A percentile compares a stretch with the other conserved stretches of the same genome.
Evolutionary conservation across 768 basidiomycete genomes (phyloP).

Genomic region (Podaxis sp.): DNA sequence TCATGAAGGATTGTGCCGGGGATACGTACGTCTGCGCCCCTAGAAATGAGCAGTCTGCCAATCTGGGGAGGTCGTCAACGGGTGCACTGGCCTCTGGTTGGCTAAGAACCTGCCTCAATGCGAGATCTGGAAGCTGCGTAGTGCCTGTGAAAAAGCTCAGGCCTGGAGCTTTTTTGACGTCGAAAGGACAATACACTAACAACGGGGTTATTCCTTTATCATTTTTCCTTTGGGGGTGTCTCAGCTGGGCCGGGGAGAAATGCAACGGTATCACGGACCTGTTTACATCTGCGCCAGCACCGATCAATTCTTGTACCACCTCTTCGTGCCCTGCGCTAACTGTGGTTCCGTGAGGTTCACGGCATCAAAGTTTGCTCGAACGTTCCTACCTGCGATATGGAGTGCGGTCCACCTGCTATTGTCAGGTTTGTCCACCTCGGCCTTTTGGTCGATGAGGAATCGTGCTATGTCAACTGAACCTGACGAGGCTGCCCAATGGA

Average conservation of each 20-base stretch:
- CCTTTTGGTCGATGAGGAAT: slow-evolving; percentile 69
- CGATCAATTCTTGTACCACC: slow-evolving; percentile 72
- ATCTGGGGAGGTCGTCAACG: slow-evolving; percentile 57
- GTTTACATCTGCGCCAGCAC: slow-evolving; percentile 82
- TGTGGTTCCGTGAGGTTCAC: slow-evolving; percentile 29
- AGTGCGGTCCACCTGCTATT: slow-evolving; percentile 74
- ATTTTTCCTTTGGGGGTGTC: slow-evolving; percentile 50
- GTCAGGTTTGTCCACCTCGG: slow-evolving; percentile 68
- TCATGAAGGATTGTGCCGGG: slow-evolving; percentile 28
- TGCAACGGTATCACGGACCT: slow-evolving; percentile 28
- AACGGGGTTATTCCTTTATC: slow-evolving; percentile 82
- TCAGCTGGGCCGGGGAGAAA: slow-evolving; percentile 21
- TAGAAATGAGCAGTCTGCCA: slow-evolving; percentile 78
- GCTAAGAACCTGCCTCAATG: slow-evolving; percentile 60
- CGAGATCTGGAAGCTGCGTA: slow-evolving; percentile 93
- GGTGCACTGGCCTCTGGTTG: slow-evolving; percentile 23
- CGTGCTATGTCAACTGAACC: slow-evolving; percentile 66
- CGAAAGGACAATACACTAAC: slow-evolving; percentile 44
- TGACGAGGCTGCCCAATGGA: slow-evolving; percentile 85
- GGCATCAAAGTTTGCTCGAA: neutral
- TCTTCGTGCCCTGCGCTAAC: slow-evolving; percentile 82
- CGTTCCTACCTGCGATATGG: slow-evolving; percentile 67
- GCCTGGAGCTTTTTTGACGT: slow-evolving; percentile 20
- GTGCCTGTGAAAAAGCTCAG: slow-evolving; percentile 52
- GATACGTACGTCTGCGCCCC: slow-evolving; percentile 86